A percentile compares a stretch with the other conserved stretches of the same genome.
Evolutionary conservation across 352 stramenopile genomes (phyloP).

Genomic region (Globisporangium cylindrosporum): DNA sequence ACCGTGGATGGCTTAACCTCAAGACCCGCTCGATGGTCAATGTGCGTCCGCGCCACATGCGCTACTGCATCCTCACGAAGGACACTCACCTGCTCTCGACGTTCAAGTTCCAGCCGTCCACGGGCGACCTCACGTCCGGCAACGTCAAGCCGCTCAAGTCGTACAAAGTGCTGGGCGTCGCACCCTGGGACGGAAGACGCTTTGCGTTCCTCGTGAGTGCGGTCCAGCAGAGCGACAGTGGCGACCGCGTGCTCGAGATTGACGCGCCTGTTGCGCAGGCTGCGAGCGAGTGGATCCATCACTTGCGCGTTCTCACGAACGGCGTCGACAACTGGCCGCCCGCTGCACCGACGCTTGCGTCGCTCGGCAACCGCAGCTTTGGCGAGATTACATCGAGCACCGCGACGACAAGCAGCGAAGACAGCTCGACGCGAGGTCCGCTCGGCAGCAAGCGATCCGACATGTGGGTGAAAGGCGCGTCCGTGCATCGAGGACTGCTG

Average conservation of each 20-base stretch:
- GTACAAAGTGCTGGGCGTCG: slow-evolving; percentile 71
- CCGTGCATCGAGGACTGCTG: slow-evolving; percentile 73
- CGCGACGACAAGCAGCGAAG: slow-evolving; percentile 18
- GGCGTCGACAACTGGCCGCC: slow-evolving; percentile 31
- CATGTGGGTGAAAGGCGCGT: slow-evolving; percentile 80
- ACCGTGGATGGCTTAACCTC: slow-evolving; percentile 82
- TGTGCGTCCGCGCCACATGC: slow-evolving; percentile 76
- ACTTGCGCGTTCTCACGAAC: slow-evolving; percentile 53
- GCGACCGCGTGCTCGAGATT: slow-evolving; percentile 78
- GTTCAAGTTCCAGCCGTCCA: slow-evolving; percentile 86
- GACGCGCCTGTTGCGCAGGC: slow-evolving; percentile 56
- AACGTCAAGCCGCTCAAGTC: slow-evolving; percentile 56
- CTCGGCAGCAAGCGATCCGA: slow-evolving; percentile 58
- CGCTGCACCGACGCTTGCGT: slow-evolving; percentile 20
- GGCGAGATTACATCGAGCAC: slow-evolving; percentile 10
- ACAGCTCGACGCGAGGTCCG: slow-evolving; percentile 21
- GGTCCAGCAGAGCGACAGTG: slow-evolving; percentile 61
- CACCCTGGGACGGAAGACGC: slow-evolving; percentile 63
- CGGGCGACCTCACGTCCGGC: slow-evolving; percentile 55
- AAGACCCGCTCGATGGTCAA: slow-evolving; percentile 88
- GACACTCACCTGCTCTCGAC: slow-evolving; percentile 67
- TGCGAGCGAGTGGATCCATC: slow-evolving; percentile 73
- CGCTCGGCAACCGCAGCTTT: slow-evolving; percentile 17
- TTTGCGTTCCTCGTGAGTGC: slow-evolving; percentile 78
- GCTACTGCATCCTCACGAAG: slow-evolving; percentile 77